Evolutionary conservation across 768 basidiomycete genomes (phyloP), one percentile per base, ranked within the genome.

Genomic region (Paxillus rubicundulus): DNA sequence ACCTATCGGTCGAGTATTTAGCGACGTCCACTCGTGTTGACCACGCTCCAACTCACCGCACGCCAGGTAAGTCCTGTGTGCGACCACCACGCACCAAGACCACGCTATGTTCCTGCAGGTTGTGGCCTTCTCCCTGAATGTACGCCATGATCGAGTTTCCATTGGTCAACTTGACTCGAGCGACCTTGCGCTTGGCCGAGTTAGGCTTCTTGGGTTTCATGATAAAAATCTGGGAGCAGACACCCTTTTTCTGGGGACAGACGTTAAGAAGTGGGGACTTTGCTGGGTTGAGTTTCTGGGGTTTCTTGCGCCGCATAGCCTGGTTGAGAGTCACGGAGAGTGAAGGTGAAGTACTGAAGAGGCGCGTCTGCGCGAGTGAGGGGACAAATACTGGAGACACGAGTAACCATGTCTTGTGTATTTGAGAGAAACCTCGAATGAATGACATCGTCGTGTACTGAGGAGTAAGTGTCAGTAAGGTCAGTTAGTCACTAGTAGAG

Each of bases 31-130:
- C 32, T 47, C 39, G 13, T 4, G 39, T n/a, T 24, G 34, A 50
- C 10, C 38, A 40, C 27, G 37, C 17, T n/a, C 12, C 17, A 20
- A 70, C 82, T 47, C 60, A 97, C 97, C 90, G 85, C 27, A 98
- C 91, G 81, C 97, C 95, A 34, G 96, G 96, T 69, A 98, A 78
- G 85, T 99, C 97, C 76, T 98, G 95, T 2, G 93, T 87, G 73
- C 93, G 82, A 13, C 97, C 97, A 5, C 97, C 97, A 62, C 95
- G 76, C n/a, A 98, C 82, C 40, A 98, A 70, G 2, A 98, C 94
- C 4, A 98, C 96, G 70, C 87, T 89, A 64, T 99, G 97, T 68
- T 98, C 97, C 73, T 98, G 97, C 63, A 98, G 70, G 66, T 97
- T 98, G 69, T 98, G 96, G 1, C 97, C 97, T 66, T 98, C 97